Evolutionary conservation across 192 early-diverging fungal genomes (phyloP), one percentile per base, ranked within the genome.

Genomic region (Umbelopsis ramanniana): DNA sequence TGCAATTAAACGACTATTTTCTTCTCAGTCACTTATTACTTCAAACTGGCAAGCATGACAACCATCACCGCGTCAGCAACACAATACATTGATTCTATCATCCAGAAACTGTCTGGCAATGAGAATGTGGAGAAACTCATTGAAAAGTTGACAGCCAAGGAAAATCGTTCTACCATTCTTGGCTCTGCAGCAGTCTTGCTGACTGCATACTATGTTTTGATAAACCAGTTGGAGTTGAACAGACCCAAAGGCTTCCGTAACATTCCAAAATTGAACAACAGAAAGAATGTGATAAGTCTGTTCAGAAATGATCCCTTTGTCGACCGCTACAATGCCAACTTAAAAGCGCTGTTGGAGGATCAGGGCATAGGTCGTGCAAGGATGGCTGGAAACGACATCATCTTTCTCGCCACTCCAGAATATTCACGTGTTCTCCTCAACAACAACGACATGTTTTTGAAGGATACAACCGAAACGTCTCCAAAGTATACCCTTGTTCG

Each of bases 31-130:
- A 29, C 10, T 8, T 22, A 54, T 29, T 23, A 14, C 26, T 57
- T 19, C 0, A 26, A 11, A 9, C 19, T 63, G 15, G 35, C 57
- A 63, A 63, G 4, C 23, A 63, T 63, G 57, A 19, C 57, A 17
- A 63, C 57, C 17, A 37, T 63, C 12, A 63, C 57, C 7, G 57
- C 57, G 2, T 63, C 57, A n/a, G 33, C 57, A 0, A 37, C 33
- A 19, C 57, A 63, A 33, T 63, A 63, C 33, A 35, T 63, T 63
- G 57, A 63, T 14, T 63, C 57, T 63, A 15, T 63, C 14, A n/a
- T 63, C 10, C 26, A 63, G 14, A 29, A 63, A n/a, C 15, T 63
- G 12, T 35, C 57, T 37, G 57, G 57, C 0, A 29, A 63, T 37
- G 57, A 37, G 57, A 63, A 26, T 1, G 33, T 63, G 57, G 29